Percentiles rank a stretch among this genome's conserved stretches.
Evolutionary conservation across 1,284 basidiomycete species (phyloP).

Genomic region (Retiboletus flavoniger): DNA sequence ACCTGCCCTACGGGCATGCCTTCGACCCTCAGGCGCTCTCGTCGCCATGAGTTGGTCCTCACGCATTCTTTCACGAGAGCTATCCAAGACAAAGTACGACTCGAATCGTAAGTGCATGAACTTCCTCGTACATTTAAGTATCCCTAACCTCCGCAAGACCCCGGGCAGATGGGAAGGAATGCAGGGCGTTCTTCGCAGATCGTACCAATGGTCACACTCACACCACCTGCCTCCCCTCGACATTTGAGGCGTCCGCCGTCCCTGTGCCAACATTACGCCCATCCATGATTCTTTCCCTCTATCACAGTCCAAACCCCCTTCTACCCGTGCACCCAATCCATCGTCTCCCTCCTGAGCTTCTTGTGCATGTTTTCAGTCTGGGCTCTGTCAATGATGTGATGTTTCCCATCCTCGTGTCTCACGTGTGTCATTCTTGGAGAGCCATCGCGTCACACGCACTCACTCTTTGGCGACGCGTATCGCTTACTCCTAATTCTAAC

Average conservation of each 20-base stretch:
- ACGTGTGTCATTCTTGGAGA: conserved; percentile 64
- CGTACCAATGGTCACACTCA: conserved; percentile 23
- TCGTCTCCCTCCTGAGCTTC: conserved; percentile 57
- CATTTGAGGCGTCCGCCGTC: conserved; percentile 5
- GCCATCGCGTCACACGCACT: conserved; percentile 55
- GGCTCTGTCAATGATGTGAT: conserved; percentile 55
- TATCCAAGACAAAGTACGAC: conserved; percentile 38
- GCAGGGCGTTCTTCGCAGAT: conserved; percentile 22
- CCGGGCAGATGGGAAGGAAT: conserved; percentile 21
- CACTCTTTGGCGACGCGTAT: conserved; percentile 58
- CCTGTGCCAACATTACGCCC: conserved; percentile 23
- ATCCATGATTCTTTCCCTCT: conserved; percentile 31
- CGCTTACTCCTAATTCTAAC: conserved; percentile 40
- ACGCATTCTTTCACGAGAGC: conserved; percentile 37
- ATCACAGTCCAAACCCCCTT: conserved; percentile 17
- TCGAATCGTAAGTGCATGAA: conserved; percentile 27
- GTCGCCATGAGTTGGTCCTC: conserved; percentile 36
- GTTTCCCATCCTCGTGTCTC: conserved; percentile 59
- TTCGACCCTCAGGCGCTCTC: conserved; percentile 39
- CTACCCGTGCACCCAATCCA: conserved; percentile 47
- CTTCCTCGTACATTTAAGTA: neutral
- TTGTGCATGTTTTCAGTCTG: conserved; percentile 58
- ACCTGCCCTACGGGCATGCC: conserved; percentile 33
- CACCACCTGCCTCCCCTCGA: conserved; percentile 6
- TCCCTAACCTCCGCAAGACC: conserved; percentile 18